These are phyloP conservation scores for Helotiales sp. DNA, from an alignment of 2,329 filamentous ascomycete species.

Conservation along the genomic window DNA sequence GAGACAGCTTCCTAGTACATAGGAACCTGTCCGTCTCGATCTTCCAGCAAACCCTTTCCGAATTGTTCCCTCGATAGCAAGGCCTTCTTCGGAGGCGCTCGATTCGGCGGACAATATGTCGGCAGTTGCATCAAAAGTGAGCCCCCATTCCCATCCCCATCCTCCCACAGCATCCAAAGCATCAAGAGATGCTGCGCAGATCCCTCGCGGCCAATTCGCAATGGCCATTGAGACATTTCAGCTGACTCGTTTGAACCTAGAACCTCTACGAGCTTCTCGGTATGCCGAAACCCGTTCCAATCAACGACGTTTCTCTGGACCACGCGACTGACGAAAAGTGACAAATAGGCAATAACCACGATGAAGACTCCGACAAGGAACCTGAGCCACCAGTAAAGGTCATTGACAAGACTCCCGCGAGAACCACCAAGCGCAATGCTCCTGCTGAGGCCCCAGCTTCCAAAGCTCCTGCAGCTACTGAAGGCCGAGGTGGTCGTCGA, in stretches of 20 bases:
- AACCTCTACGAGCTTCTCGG: constrained; percentile 99
- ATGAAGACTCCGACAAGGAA: constrained; percentile 71
- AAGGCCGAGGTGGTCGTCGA: constrained; percentile 46
- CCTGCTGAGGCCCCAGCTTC: constrained; percentile 70
- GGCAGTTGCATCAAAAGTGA: constrained; percentile 44
- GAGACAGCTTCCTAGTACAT: constrained; percentile 46
- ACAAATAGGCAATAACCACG: constrained; percentile 60
- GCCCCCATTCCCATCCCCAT: constrained; percentile 10
- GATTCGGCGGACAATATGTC: constrained; percentile 46
- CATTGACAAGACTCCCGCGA: constrained; percentile 80
- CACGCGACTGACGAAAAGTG: constrained; percentile 39
- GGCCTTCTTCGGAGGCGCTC: constrained; percentile 47
- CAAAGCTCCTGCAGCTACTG: constrained; percentile 36
- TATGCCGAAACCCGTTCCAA: constrained; percentile 55
- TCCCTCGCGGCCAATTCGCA: constrained; percentile 8
- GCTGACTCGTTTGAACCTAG: constrained; percentile 58
- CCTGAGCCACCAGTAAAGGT: constrained; percentile 83
- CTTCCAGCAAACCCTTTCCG: constrained; percentile 30
- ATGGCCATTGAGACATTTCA: constrained; percentile 28
- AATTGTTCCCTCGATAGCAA: constrained; percentile 47
- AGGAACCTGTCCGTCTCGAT: constrained; percentile 46
- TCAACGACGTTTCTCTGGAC: constrained; percentile 30
- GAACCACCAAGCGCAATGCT: constrained; percentile 82
- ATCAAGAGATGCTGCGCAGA: constrained; percentile 25
- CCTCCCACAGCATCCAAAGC: constrained; percentile 6